Base-by-base conservation (phyloP, 371 early-diverging fungal species). In the Mortierella sp. region DNA sequence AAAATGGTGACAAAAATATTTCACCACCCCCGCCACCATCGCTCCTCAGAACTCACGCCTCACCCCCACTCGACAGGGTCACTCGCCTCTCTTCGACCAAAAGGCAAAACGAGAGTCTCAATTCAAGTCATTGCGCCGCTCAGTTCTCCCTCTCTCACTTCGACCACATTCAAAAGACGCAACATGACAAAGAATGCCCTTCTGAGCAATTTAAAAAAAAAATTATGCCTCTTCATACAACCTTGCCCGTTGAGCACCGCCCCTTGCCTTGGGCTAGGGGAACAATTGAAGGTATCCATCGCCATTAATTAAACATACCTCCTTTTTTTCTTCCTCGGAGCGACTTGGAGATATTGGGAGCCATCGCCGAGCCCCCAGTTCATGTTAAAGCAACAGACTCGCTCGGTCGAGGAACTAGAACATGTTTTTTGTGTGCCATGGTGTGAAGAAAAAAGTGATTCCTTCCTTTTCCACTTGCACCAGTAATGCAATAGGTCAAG, bases 51-150 rank as follows among this genome's bases (percentile, higher is more conserved):
- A 4, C 35, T 68, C 38, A 41, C 41, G 38, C 65, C 65, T 65
- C 65, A 38, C 11, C 27, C 56, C 27, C n/a, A 11, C n/a, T 32
- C 16, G 35, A 2, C 35, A 2, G 35, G 35, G 35, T 60, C 29
- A 32, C 3, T 6, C 60, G 0, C 32, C 18, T 10, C 21, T 41
- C 14, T 41, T 41, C 43, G 38, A 38, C 24, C 38, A 51, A 16
- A 51, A 46, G 12, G 46, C 21, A 5, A 18, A 51, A 51, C n/a
- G 6, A 2, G 21, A 63, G 65, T 38, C 38, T 8, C 38, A 63
- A 63, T 7, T 63, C 56, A 51, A 51, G 51, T 35, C 68, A 68
- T 68, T 68, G 68, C 24, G 68, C 41, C 41, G 68, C 43, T 68
- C 68, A 68, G 68, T 68, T 68, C 68, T 41, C 60, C 1, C 18